Evolutionary conservation across 495 filamentous ascomycete species (phyloP), one percentile per base, ranked within the genome.

Genomic region (Extremus antarcticus): DNA sequence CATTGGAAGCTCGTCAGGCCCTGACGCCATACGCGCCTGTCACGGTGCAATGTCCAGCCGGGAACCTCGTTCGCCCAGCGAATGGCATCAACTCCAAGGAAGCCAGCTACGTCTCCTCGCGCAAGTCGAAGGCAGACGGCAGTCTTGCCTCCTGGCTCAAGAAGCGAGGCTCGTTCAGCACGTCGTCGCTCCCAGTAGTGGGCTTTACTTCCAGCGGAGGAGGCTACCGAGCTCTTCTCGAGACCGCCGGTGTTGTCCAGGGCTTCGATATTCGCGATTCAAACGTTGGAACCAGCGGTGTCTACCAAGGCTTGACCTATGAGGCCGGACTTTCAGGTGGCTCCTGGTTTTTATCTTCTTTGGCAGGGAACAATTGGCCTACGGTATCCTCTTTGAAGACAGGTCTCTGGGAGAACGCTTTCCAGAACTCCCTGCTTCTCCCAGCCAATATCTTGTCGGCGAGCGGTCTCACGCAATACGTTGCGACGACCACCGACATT

Each of bases 261-360:
- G 71, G 60, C 1, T 58, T 77, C 25, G 74, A 77, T 57, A 50
- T 24, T 2, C 62, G 72, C 38, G 73, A 74, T 43, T 69, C 65
- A 43, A 51, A 67, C 49, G 51, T 65, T n/a, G 64, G 63, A 39
- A 65, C 59, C 16, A 66, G 60, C 40, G 74, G 74, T 9, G 55
- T 77, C 1, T 70, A 70, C 23, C 74, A 76, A 51, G 74, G 60
- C 2, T 55, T 76, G 43, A 73, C 70, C 29, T 77, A 77, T 52
- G 63, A 75, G 20, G 50, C 68, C 22, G 74, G 74, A 19, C 64
- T 76, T 1, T 74, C 72, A 0, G 74, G 75, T 8, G 74, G 75
- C 19, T 56, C 55, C 13, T 77, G 74, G 74, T 62, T 77, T 24
- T 59, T 77, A 0, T 67, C 64, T 2, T 74, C 71, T 0, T 39